Conservation (phyloP, 441 rosid genomes). For the Pelargonium australe region DNA sequence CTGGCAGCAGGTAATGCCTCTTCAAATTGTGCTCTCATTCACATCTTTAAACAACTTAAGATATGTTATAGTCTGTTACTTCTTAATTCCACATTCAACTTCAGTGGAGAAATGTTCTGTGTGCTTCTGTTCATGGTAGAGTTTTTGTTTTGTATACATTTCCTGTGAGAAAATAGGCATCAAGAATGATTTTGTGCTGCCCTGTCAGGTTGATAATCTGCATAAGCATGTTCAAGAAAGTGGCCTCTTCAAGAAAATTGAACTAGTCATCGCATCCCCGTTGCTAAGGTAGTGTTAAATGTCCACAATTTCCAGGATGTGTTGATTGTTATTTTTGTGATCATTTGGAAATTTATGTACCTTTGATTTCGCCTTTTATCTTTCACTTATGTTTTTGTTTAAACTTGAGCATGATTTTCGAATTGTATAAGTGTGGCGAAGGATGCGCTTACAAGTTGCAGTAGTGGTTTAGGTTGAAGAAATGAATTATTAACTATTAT, state of each 20-base stretch:
- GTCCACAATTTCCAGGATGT: not conserved
- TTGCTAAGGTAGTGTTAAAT: slow-evolving; percentile 31
- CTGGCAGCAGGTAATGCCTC: slow-evolving; percentile 39
- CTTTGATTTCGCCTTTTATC: not conserved
- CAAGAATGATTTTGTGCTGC: slow-evolving; percentile 12
- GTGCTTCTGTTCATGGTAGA: not conserved
- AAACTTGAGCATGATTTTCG: not conserved
- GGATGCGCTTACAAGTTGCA: not conserved
- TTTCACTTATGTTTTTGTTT: not conserved
- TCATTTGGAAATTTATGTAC: not conserved
- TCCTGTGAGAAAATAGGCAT: not conserved
- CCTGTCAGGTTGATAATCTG: slow-evolving; percentile 36
- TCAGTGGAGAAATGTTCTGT: not conserved
- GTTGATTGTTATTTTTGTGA: not conserved
- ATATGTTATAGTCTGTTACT: too few species aligned
- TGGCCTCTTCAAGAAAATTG: slow-evolving; percentile 34
- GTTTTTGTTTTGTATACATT: not conserved
- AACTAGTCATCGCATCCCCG: slow-evolving; percentile 44
- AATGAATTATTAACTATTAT: not conserved
- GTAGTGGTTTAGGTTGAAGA: not conserved
- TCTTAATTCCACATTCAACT: too few species aligned
- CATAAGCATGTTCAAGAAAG: slow-evolving; percentile 35
- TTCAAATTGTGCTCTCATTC: not conserved
- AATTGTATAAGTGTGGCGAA: not conserved
- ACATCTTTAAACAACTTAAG: not conserved